Evolutionary conservation across 345 rosid species (phyloP), one percentile per base, ranked within the genome.

Genomic region (Boechera divaricarpa): DNA sequence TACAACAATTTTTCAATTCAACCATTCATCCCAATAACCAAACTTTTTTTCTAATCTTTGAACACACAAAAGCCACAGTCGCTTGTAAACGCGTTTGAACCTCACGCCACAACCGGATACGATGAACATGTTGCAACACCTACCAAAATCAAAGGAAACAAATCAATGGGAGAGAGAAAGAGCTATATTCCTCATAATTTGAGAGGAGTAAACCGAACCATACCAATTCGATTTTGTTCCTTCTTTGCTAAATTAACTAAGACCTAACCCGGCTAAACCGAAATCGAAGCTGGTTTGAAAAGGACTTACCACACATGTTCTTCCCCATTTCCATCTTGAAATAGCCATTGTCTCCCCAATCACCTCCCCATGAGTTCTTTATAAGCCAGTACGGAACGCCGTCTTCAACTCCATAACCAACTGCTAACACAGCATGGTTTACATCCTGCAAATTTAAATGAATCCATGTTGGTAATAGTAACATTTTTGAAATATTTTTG

Each of bases 341-440:
- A 76, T 88, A 94, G 16, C 98, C 97, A 44, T 79, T 28, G 70
- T 83, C 86, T 15, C 98, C 97, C 97, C 96, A 90, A 35, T 28
- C 42, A 47, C 26, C 79, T 60, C 97, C 97, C 97, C 96, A 88
- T 4, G 96, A 94, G 83, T 94, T 91, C 90, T 94, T 88, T 64
- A 94, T 85, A 52, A 94, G 90, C 98, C 96, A 94, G 62, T 87
- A 94, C 0, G 89, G 90, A 6, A 88, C 82, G 2, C 83, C 94
- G 16, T 85, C 59, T 79, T 91, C 94, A 16, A 91, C 90, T 80
- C 98, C 98, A 67, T 88, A 91, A 11, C 98, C 97, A 39, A 90
- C 90, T 9, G 94, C 97, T 69, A 91, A 77, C 77, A 91, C 98
- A 21, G 94, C 97, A 61, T 94, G 97, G 88, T 94, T 94, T 82